phyloP scores from a whole-genome alignment of 306 rosid species.

The Geum urbanum region DNA sequence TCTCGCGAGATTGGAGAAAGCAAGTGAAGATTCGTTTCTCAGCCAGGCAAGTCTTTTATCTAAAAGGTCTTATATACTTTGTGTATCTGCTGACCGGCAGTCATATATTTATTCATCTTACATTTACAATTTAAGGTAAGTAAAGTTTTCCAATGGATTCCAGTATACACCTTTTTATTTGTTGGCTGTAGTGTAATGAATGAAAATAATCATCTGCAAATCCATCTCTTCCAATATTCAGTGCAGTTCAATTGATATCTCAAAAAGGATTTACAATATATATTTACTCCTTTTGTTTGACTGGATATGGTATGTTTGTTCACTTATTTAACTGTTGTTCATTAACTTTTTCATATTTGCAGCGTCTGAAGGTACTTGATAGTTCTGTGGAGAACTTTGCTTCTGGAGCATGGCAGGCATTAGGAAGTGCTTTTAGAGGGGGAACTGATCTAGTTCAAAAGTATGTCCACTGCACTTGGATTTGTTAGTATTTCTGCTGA shows the following conservation, averaged over 20 bases:
- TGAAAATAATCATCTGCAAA: background rate
- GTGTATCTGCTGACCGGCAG: background rate
- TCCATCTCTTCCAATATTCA: background rate
- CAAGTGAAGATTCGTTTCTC: slow-evolving; percentile 73
- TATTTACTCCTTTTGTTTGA: background rate
- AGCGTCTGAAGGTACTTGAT: slow-evolving; percentile 87
- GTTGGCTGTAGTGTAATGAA: background rate
- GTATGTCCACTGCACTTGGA: slow-evolving; percentile 39
- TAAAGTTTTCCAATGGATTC: background rate
- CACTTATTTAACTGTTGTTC: slow-evolving; percentile 14
- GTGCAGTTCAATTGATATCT: background rate
- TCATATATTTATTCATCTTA: background rate
- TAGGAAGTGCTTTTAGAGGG: slow-evolving; percentile 88
- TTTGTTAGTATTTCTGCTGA: background rate
- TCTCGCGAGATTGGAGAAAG: slow-evolving; percentile 83
- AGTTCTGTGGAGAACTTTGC: slow-evolving; percentile 89
- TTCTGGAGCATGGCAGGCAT: slow-evolving; percentile 92
- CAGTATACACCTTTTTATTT: background rate
- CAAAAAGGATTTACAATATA: background rate
- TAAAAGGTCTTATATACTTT: background rate
- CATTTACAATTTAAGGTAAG: background rate
- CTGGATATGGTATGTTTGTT: background rate
- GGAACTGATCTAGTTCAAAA: slow-evolving; percentile 65
- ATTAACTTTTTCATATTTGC: slow-evolving; percentile 19
- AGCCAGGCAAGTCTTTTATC: slow-evolving; percentile 67